Evolutionary conservation across 257 asterid genomes (phyloP).

Genomic region (Solanum pimpinellifolium): DNA sequence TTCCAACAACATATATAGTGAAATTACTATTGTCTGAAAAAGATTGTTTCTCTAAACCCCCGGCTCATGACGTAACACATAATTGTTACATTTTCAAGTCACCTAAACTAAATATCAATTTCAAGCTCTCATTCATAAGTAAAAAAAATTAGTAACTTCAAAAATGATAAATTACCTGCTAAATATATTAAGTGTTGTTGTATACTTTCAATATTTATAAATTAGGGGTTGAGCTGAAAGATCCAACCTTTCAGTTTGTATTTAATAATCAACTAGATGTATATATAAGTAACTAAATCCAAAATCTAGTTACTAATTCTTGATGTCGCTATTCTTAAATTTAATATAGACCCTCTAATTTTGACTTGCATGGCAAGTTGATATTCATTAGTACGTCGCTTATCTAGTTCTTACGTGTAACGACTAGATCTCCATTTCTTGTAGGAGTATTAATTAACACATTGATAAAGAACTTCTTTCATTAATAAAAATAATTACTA

Average conservation of each 20-base stretch:
- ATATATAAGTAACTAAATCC: background rate
- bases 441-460: background rate
- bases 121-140: background rate
- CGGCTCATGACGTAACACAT: background rate
- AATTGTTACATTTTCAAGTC: background rate
- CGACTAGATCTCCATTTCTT: background rate
- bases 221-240: background rate
- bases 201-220: background rate
- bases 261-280: background rate
- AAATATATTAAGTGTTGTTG: background rate
- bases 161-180: background rate
- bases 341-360: background rate
- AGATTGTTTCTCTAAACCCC: background rate
- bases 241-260: background rate
- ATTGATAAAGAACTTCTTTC: background rate
- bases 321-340: background rate
- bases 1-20: background rate
- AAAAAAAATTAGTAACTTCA: background rate
- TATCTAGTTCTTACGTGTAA: constrained; percentile 4
- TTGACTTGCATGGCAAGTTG: background rate
- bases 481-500: background rate
- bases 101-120: background rate
- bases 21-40: too few species aligned
- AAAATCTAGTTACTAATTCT: background rate
- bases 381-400: background rate